phyloP scores from a whole-genome alignment of 306 rosid genomes.

The Quercus robur region DNA sequence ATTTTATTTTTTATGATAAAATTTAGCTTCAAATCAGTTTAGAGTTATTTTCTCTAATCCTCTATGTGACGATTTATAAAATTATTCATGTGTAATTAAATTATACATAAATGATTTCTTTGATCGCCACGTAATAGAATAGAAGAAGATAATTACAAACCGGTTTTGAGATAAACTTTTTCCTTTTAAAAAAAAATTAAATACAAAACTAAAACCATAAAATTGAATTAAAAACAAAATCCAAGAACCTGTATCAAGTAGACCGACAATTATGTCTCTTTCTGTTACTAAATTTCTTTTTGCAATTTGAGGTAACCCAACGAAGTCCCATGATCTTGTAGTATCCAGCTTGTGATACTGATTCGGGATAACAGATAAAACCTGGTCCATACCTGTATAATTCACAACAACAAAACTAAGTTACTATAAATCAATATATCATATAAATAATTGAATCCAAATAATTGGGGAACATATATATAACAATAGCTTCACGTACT shows the following conservation, averaged over 20 bases:
- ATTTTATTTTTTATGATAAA: neutral
- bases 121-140: too few species aligned
- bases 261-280: conserved; percentile 55
- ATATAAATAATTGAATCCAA: neutral
- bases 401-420: neutral
- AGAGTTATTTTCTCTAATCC: too few species aligned
- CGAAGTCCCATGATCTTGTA: conserved; percentile 86
- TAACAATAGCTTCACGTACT: conserved; percentile 29
- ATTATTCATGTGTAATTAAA: too few species aligned
- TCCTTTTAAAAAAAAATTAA: neutral
- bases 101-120: too few species aligned
- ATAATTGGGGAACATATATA: neutral
- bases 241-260: conserved; percentile 70
- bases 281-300: conserved; percentile 50
- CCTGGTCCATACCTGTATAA: conserved; percentile 52
- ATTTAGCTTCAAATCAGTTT: too few species aligned
- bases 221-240: neutral
- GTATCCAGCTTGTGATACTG: conserved; percentile 71
- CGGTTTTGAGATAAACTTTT: too few species aligned
- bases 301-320: conserved; percentile 66
- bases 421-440: neutral
- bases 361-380: conserved; percentile 59
- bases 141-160: too few species aligned
- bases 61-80: too few species aligned
- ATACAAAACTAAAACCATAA: neutral